Evolutionary conservation across 1,139 yeast species (phyloP).

Genomic region (Nakaseomyces nivariensis): DNA sequence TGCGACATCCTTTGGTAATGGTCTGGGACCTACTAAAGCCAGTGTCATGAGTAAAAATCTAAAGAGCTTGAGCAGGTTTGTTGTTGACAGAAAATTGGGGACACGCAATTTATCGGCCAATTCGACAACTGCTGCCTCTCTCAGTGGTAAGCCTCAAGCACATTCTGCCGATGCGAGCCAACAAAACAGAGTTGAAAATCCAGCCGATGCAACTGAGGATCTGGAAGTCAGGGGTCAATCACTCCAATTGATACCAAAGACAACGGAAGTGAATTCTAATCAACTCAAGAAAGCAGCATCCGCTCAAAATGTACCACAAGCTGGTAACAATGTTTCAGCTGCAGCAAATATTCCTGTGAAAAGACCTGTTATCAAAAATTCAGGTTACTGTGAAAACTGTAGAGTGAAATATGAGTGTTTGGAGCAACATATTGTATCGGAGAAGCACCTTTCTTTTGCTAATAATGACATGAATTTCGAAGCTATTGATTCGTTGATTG

Average conservation of each 20-base stretch:
- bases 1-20: constrained; percentile 28
- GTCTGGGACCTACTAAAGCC: constrained; percentile 29
- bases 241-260: neutral
- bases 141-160: constrained; percentile 2
- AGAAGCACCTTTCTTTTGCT: constrained; percentile 77
- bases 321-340: neutral
- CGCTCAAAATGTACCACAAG: neutral
- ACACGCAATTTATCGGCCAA: constrained; percentile 3
- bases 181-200: constrained; percentile 2
- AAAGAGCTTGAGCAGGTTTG: constrained; percentile 24
- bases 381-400: constrained; percentile 92
- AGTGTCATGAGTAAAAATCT: constrained; percentile 27
- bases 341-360: constrained; percentile 7
- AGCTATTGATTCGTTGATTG: constrained; percentile 64
- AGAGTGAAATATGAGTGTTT: constrained; percentile 74
- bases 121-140: neutral
- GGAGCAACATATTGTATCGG: constrained; percentile 62
- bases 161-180: constrained; percentile 2
- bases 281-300: neutral
- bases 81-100: constrained; percentile 26
- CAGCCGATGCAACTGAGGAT: neutral
- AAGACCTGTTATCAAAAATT: constrained; percentile 14
- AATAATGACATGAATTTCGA: constrained; percentile 58
- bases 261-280: neutral
- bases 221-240: neutral